Evolutionary conservation across 1,284 basidiomycete species (phyloP).

Genomic region (Fomitopsis schrenkii): DNA sequence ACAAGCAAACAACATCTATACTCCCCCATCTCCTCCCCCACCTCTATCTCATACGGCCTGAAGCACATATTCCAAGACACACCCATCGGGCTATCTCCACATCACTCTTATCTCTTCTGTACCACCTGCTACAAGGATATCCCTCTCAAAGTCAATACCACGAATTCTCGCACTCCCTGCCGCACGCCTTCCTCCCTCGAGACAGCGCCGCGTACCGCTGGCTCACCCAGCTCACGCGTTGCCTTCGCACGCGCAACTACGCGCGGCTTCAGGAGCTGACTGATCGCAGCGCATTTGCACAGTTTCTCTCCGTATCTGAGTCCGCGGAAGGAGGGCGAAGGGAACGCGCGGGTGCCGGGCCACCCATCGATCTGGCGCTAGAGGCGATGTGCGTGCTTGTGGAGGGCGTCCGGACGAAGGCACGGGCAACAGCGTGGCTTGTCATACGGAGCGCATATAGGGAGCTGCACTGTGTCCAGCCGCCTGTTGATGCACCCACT

Average conservation of each 20-base stretch:
- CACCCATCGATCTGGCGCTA: conserved; percentile 27
- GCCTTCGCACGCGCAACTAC: conserved; percentile 50
- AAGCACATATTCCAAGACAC: conserved; percentile 5
- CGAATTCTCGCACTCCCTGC: conserved; percentile 40
- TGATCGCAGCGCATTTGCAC: conserved; percentile 9
- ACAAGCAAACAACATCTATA: conserved; percentile 54
- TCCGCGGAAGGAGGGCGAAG: no score
- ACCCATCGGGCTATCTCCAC: conserved; percentile 25
- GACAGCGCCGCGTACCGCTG: conserved; percentile 36
- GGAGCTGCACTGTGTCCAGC: conserved; percentile 42
- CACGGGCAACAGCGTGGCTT: conserved; percentile 50
- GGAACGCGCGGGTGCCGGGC: not conserved
- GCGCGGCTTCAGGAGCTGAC: conserved; percentile 43
- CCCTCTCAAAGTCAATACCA: conserved; percentile 57
- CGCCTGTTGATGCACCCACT: conserved; percentile 13
- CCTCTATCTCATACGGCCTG: conserved; percentile 31
- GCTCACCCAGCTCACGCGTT: conserved; percentile 43
- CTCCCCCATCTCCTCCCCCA: conserved; percentile 52
- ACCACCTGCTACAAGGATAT: conserved; percentile 49
- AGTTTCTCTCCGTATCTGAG: conserved; percentile 5
- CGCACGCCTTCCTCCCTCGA: conserved; percentile 27
- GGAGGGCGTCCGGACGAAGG: conserved; percentile 43
- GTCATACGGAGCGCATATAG: conserved; percentile 62
- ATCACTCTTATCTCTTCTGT: conserved; percentile 46
- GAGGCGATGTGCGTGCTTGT: conserved; percentile 43